Conservation (phyloP, 23 red algal genomes). For the Gracilaria domingensis region DNA sequence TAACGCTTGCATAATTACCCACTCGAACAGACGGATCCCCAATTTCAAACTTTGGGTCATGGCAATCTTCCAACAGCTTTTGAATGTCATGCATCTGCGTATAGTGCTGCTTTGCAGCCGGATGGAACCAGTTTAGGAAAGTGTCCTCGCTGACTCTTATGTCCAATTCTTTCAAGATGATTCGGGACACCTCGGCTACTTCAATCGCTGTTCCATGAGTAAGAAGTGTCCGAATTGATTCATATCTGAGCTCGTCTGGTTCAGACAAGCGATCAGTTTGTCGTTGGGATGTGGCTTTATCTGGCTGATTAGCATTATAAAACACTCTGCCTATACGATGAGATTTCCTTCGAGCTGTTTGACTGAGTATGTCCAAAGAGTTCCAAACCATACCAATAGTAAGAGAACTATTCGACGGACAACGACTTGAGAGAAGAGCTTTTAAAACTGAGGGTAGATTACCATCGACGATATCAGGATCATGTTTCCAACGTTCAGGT, state of each 20-base stretch:
- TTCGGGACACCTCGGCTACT: constrained; percentile 58
- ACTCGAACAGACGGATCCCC: constrained; percentile 53
- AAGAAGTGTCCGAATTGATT: constrained; percentile 24
- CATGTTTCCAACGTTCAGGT: constrained; percentile 41
- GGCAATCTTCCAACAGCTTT: constrained; percentile 55
- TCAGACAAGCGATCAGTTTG: background rate
- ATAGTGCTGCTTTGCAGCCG: constrained; percentile 69
- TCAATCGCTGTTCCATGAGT: constrained; percentile 41
- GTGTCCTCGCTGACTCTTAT: constrained; percentile 45
- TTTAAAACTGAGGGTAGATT: constrained; percentile 55
- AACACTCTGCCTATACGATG: constrained; percentile 30
- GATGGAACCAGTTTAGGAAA: constrained; percentile 74
- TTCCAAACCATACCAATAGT: constrained; percentile 65
- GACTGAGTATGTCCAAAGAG: constrained; percentile 40
- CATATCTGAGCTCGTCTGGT: constrained; percentile 33
- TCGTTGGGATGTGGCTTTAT: background rate
- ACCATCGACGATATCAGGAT: constrained; percentile 60
- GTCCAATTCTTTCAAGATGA: constrained; percentile 72
- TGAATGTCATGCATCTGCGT: constrained; percentile 72
- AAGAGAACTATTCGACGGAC: constrained; percentile 50
- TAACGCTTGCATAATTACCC: constrained; percentile 66
- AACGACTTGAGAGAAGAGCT: constrained; percentile 39
- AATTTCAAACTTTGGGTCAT: constrained; percentile 70
- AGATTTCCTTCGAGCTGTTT: constrained; percentile 32
- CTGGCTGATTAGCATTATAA: background rate